Conservation (phyloP, 108 stramenopile species). For the Cyclotella baltica region DNA sequence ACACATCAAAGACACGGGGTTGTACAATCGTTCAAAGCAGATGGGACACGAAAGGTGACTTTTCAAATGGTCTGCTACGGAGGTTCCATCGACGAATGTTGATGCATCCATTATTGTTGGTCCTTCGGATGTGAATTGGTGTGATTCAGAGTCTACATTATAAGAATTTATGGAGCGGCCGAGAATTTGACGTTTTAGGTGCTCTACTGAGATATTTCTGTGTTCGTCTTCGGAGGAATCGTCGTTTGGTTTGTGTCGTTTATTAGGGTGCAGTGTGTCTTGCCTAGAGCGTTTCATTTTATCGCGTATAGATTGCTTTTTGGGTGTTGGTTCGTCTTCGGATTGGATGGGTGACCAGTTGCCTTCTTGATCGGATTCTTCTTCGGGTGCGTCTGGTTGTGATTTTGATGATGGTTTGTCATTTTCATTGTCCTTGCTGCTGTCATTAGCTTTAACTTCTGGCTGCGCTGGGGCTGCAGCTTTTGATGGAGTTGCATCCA, state of each 20-base stretch:
- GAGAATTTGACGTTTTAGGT: slow-evolving; percentile 43
- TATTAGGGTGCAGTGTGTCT: not conserved
- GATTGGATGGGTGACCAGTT: slow-evolving; percentile 30
- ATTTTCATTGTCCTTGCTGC: not conserved
- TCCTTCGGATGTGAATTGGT: not conserved
- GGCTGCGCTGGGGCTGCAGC: too few species aligned
- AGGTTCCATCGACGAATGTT: slow-evolving; percentile 21
- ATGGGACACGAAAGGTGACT: slow-evolving; percentile 63
- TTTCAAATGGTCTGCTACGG: slow-evolving; percentile 38
- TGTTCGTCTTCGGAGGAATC: slow-evolving; percentile 21
- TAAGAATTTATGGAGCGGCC: slow-evolving; percentile 40
- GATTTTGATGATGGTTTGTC: not conserved
- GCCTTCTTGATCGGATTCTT: not conserved
- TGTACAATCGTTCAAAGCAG: slow-evolving; percentile 67
- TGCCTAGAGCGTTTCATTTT: not conserved
- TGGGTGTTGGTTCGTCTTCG: slow-evolving; percentile 12
- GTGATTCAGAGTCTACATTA: slow-evolving; percentile 6
- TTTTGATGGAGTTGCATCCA: too few species aligned
- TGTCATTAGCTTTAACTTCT: not conserved
- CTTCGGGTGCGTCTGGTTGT: not conserved
- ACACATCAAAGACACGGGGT: slow-evolving; percentile 66
- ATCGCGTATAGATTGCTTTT: slow-evolving; percentile 10
- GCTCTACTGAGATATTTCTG: slow-evolving; percentile 44
- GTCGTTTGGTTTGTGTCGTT: not conserved
- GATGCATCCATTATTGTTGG: slow-evolving; percentile 17